These are phyloP conservation scores for Hortaea sp. DNA, from an alignment of 2,329 filamentous ascomycete species.

Conservation along the genomic window DNA sequence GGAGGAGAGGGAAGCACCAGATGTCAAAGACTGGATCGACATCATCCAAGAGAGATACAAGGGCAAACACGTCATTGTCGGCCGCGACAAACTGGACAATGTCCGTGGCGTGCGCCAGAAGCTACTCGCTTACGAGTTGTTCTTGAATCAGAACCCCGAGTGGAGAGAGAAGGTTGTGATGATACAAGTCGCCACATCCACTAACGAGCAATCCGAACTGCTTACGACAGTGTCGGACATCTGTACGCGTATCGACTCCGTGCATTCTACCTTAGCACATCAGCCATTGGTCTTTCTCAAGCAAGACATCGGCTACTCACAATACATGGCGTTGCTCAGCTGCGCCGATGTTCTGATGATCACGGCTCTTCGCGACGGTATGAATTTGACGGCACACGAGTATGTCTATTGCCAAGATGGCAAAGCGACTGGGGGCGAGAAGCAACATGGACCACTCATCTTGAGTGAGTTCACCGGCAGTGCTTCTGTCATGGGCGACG, in stretches of 20 bases:
- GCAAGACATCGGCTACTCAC: conserved; percentile 85
- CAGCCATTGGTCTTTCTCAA: conserved; percentile 89
- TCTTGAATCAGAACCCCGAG: conserved; percentile 85
- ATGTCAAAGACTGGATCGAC: conserved; percentile 68
- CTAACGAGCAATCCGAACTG: conserved; percentile 77
- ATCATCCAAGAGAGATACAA: conserved; percentile 75
- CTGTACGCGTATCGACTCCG: conserved; percentile 85
- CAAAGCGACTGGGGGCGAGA: conserved; percentile 51
- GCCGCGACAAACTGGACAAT: conserved; percentile 86
- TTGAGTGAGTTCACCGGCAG: conserved; percentile 93
- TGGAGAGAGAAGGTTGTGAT: conserved; percentile 81
- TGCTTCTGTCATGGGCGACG: conserved; percentile 69
- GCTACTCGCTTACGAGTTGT: conserved; percentile 81
- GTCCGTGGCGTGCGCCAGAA: conserved; percentile 91
- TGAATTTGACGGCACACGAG: conserved; percentile 94
- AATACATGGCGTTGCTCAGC: conserved; percentile 84
- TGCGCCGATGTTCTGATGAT: conserved; percentile 90
- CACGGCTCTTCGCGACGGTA: conserved; percentile 87
- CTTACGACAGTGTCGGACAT: conserved; percentile 87
- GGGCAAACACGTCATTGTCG: conserved; percentile 83
- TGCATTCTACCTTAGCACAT: conserved; percentile 81
- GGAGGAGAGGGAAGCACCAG: conserved; percentile 47
- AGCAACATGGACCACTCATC: conserved; percentile 81
- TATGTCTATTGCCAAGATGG: conserved; percentile 91
- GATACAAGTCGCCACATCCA: conserved; percentile 87